These are phyloP conservation scores for Colletotrichum tropicicola DNA, from an alignment of 2,329 filamentous ascomycete species.

Conservation along the genomic window DNA sequence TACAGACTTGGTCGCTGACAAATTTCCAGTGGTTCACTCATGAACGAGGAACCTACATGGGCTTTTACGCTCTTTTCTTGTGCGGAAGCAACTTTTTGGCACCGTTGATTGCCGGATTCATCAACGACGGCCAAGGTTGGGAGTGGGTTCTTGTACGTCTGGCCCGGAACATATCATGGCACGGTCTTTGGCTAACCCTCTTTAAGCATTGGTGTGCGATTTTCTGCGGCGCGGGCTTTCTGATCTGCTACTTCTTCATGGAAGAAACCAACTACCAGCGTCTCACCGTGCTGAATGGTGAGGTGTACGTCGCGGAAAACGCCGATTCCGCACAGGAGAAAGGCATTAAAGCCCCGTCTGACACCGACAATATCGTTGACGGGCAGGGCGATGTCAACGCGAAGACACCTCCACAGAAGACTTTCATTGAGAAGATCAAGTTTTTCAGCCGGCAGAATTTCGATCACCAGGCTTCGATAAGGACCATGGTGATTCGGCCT, in stretches of 20 bases:
- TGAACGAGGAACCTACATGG: constrained; percentile 38
- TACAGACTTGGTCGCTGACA: background rate
- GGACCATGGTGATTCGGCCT: background rate
- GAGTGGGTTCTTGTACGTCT: constrained; percentile 38
- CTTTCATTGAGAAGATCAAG: background rate
- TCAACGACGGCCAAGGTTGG: constrained; percentile 41
- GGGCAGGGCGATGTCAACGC: background rate
- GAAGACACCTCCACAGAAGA: background rate
- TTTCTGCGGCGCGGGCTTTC: constrained; percentile 37
- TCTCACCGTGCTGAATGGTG: constrained; percentile 33
- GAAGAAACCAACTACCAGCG: constrained; percentile 61
- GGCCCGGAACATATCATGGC: too few species aligned
- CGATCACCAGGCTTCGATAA: background rate
- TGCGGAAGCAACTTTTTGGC: constrained; percentile 40
- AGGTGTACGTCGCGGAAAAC: background rate
- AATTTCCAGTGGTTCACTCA: constrained; percentile 35
- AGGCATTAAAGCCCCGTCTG: background rate
- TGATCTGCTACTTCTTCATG: constrained; percentile 57
- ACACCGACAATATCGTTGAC: background rate
- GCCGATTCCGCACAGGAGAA: background rate
- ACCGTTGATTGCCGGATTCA: constrained; percentile 43
- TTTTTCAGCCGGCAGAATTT: background rate
- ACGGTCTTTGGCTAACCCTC: too few species aligned
- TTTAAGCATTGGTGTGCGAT: constrained; percentile 39
- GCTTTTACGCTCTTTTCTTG: constrained; percentile 39